Evolutionary conservation across 2,329 filamentous ascomycete genomes (phyloP), one percentile per base, ranked within the genome.

Genomic region (Aspergillus pseudonomiae): DNA sequence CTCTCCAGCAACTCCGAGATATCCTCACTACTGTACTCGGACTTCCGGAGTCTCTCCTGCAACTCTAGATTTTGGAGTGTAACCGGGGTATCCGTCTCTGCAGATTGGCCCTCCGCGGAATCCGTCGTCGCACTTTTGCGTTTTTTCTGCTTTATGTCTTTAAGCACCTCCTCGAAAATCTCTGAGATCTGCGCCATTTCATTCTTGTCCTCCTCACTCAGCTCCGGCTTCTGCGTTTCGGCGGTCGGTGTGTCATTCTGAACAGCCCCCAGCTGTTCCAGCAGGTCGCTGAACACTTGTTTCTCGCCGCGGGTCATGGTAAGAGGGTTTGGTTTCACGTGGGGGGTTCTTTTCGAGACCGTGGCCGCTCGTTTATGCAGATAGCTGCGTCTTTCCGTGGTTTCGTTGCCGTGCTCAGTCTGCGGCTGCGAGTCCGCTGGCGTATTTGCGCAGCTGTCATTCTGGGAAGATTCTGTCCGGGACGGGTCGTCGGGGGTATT

Each of bases 131-230:
- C 50, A 32, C 46, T 32, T n/a, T 46, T 30, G 21, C 48, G 45
- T 28, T 43, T 14, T 46, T 63, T 62, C 16, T 62, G 65, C 41
- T 43, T 41, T 43, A 69, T 57, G 39, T 72, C 69, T 56, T 65
- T 45, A 16, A 71, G 62, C n/a, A 70, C 70, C 11, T 66, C 63
- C 30, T 73, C 63, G 53, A 73, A 73, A n/a, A 73, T 73, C 5
- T 53, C 62, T 9, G 67, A 69, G 21, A 76, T 68, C 50, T 75
- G 65, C 5, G 66, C 55, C 59, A 71, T 68, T 39, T 74, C 72
- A 9, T 67, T 62, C 45, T 63, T 63, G 6, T 68, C 67, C 24
- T 57, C 60, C 11, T 60, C 46, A 26, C 59, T 67, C 43, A 68
- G 26, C n/a, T 32, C 32, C n/a, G 59, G 28, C 34, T 57, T 60